Percentiles rank a stretch among this genome's conserved stretches.
Evolutionary conservation across 371 early-diverging fungal species (phyloP).

Genomic region (Sporodiniella umbellata): DNA sequence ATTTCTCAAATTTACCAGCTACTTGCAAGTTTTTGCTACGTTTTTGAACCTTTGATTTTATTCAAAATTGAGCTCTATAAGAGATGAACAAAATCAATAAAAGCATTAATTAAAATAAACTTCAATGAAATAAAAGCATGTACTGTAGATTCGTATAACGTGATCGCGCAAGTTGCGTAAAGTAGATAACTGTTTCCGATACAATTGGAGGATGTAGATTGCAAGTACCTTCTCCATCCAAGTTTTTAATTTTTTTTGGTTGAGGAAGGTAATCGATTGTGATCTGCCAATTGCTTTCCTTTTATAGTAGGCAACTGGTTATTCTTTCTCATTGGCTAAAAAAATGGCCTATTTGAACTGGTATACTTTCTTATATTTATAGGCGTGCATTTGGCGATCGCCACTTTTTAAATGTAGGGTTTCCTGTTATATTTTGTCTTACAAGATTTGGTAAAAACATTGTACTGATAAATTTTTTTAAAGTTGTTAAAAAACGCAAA

Average conservation of each 20-base stretch:
- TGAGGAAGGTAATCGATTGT: neutral
- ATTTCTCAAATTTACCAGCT: constrained; percentile 4
- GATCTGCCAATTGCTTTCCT: neutral
- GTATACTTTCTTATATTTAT: no score
- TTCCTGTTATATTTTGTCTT: no score
- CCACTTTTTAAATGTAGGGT: no score
- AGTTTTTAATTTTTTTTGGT: neutral
- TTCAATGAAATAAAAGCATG: constrained; percentile 5
- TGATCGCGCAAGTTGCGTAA: constrained; percentile 3
- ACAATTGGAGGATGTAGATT: constrained; percentile 4
- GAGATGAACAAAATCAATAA: constrained; percentile 3
- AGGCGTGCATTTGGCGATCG: no score
- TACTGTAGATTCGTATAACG: constrained; percentile 4
- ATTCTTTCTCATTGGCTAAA: neutral
- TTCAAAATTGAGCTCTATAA: constrained; percentile 5
- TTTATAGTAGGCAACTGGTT: neutral
- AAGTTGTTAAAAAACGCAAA: no score
- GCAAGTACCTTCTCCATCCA: neutral
- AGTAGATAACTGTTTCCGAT: constrained; percentile 2
- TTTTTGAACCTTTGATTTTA: constrained; percentile 5
- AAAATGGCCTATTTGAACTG: neutral
- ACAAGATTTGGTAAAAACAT: no score
- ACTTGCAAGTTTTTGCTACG: constrained; percentile 1
- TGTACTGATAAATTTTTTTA: no score
- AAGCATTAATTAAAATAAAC: neutral